Evolutionary conservation across 148 eudicot species (phyloP).

Genomic region (Rhododendron mucronatum): DNA sequence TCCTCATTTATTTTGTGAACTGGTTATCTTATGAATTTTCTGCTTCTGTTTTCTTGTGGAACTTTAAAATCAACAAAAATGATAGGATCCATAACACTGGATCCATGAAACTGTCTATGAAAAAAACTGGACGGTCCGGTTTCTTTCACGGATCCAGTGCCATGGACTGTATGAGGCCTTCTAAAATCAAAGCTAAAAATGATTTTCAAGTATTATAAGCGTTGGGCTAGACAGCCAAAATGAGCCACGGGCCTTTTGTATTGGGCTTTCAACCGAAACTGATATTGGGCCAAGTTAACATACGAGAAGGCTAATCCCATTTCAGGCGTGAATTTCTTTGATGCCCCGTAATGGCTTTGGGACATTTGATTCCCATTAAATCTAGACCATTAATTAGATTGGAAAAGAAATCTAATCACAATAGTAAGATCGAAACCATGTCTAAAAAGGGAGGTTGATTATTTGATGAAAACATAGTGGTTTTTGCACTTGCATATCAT

Average conservation of each 20-base stretch:
- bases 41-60: not conserved
- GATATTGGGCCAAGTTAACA: not conserved
- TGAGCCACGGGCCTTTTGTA: not conserved
- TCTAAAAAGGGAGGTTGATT: too few species aligned
- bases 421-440: too few species aligned
- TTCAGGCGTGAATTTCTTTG: not conserved
- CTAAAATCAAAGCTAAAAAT: too few species aligned
- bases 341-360: not conserved
- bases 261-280: not conserved
- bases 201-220: not conserved
- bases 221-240: not conserved
- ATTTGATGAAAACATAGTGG: too few species aligned
- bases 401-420: not conserved
- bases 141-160: too few species aligned
- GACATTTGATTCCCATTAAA: not conserved
- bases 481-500: too few species aligned
- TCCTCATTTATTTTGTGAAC: not conserved
- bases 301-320: not conserved
- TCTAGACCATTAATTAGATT: not conserved
- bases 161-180: too few species aligned
- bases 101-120: too few species aligned
- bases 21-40: not conserved
- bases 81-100: too few species aligned
- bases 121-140: too few species aligned
- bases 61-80: too few species aligned